These are phyloP conservation scores for Phylloporus sp. DNA, from an alignment of 768 basidiomycete genomes.

Conservation along the genomic window DNA sequence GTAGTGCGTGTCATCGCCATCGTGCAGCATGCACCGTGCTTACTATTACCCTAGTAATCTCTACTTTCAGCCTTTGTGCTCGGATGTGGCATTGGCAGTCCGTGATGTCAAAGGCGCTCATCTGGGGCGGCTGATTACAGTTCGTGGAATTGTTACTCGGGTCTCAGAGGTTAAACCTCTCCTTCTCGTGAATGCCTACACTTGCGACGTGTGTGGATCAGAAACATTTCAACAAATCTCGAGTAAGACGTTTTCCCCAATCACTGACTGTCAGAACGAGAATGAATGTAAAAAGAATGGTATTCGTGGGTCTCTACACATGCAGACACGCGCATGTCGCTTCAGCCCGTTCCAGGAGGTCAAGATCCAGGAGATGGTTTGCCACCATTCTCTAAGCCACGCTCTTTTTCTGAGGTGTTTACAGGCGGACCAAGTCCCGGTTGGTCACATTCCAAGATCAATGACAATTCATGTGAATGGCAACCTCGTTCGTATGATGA, in stretches of 20 bases:
- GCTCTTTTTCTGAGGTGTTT: slow-evolving; percentile 8
- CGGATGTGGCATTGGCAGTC: slow-evolving; percentile 76
- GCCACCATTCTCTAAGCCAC: neutral
- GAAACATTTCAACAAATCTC: slow-evolving; percentile 98
- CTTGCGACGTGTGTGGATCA: slow-evolving; percentile 95
- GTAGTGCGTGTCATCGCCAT: slow-evolving; percentile 65
- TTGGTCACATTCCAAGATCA: slow-evolving; percentile 96
- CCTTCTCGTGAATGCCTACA: slow-evolving; percentile 95
- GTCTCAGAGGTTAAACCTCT: slow-evolving; percentile 99
- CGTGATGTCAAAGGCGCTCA: slow-evolving; percentile 82
- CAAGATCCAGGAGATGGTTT: slow-evolving; percentile 98
- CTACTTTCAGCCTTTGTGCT: slow-evolving; percentile 86
- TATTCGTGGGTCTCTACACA: slow-evolving; percentile 86
- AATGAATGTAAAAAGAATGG: slow-evolving; percentile 82
- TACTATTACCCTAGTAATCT: slow-evolving; percentile 61
- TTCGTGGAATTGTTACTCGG: slow-evolving; percentile 96
- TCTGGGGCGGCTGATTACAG: slow-evolving; percentile 91
- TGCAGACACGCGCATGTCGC: slow-evolving; percentile 97
- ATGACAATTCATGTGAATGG: slow-evolving; percentile 98
- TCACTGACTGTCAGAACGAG: slow-evolving; percentile 82
- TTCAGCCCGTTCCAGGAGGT: slow-evolving; percentile 99
- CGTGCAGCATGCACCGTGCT: neutral
- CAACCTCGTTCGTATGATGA: slow-evolving; percentile 82
- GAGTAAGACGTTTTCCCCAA: slow-evolving; percentile 84
- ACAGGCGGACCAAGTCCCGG: slow-evolving; percentile 97